Evolutionary conservation across 768 basidiomycete genomes (phyloP).

Genomic region (Auriscalpium orientale): DNA sequence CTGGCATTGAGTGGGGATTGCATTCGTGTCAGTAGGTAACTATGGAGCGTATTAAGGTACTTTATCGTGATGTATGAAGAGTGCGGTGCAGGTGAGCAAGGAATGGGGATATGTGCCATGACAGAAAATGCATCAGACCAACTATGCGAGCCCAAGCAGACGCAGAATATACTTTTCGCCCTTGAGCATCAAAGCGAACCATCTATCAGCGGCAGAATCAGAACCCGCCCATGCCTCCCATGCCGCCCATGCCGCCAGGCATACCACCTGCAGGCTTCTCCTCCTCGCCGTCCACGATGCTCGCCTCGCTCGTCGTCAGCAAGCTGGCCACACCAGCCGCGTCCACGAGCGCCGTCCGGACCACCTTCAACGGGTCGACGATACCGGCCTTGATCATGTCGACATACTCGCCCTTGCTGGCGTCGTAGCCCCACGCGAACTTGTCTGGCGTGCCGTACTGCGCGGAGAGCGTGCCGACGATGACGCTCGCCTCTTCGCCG

Average conservation of each 20-base stretch:
- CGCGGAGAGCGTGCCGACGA: constrained; percentile 77
- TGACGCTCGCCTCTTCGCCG: constrained; percentile 89
- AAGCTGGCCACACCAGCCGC: constrained; percentile 90
- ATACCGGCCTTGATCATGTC: constrained; percentile 95
- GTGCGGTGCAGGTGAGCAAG: not conserved
- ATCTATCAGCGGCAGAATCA: constrained; percentile 14
- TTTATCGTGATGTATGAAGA: not conserved
- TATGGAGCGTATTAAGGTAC: not conserved
- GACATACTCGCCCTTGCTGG: constrained; percentile 83
- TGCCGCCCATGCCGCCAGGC: constrained; percentile 39
- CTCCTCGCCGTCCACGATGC: constrained; percentile 88
- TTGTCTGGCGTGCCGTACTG: constrained; percentile 67
- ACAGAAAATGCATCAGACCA: not conserved
- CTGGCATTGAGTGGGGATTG: not conserved
- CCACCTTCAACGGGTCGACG: constrained; percentile 94
- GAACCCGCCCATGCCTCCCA: constrained; percentile 54
- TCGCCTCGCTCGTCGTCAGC: constrained; percentile 88
- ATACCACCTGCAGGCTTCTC: constrained; percentile 47
- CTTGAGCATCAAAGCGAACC: not conserved
- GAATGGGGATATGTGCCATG: not conserved
- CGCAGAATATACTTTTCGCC: not conserved
- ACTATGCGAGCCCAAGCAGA: not conserved
- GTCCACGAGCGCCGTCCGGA: constrained; percentile 86
- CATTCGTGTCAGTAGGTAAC: not conserved
- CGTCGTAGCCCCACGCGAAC: constrained; percentile 86